Base-by-base conservation (phyloP, 73 alveolate species). In the Paramecium biaurelia region DNA sequence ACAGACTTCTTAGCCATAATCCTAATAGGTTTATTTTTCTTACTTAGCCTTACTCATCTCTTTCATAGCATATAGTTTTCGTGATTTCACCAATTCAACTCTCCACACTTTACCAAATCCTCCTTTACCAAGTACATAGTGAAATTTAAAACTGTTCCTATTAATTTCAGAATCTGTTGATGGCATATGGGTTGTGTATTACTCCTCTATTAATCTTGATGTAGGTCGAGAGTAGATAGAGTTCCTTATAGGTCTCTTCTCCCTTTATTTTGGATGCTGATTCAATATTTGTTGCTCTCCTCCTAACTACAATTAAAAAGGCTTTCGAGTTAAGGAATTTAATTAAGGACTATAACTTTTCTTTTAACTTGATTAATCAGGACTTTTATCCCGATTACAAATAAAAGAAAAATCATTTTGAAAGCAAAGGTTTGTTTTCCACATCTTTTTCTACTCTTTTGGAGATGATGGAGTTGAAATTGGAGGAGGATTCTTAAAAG, bases 1-100 rank as follows among this genome's bases (percentile, higher is more conserved):
- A 94, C 98, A 79, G 97, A 93, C 88, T 93, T 95, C 85, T 95
- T 95, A 57, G 95, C 93, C 58, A 95, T 92, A 20, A 95, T 92
- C 93, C 96, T 95, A 24, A 92, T 43, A 85, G 92, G 21, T 18
- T 35, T 18, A 34, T 63, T 20, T 59, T 11, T 72, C 18, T 59
- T 59, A 86, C 93, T 63, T 86, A 12, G 93, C 93, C 20, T 86
- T 90, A 59, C 84, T 56, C 96, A 95, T 95, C 68, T 95, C 97
- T 63, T 95, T 95, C 92, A 95, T 86, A 2, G 98, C 98, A 89
- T 93, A 95, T 30, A 72, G 74, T 89, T 95, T 92, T 18, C 92
- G 86, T 49, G 57, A 38, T 85, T 95, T 95, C 89, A 93, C 85
- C 8, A 86, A 86, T 37, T 85, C 92, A 14, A 95, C 96, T 94